These are phyloP conservation scores for Pseudogymnoascus sp. DNA, from an alignment of 2,329 filamentous ascomycete genomes.

Conservation along the genomic window DNA sequence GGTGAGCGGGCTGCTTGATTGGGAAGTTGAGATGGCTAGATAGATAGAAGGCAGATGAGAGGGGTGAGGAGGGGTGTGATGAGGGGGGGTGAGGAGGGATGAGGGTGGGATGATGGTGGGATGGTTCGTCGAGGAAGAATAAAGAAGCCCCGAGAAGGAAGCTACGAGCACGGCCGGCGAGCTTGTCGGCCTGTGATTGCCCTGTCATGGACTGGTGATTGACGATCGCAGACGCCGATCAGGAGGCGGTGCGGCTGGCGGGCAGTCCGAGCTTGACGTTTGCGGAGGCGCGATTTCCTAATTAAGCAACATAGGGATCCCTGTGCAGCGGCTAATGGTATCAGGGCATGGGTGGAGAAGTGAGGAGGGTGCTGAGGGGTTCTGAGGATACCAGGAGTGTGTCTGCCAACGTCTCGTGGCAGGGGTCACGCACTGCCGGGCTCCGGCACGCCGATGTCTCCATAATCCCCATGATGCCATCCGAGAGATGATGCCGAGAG, in stretches of 20 bases:
- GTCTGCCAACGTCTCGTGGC: neutral
- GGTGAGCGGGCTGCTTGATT: neutral
- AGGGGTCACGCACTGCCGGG: slow-evolving; percentile 1
- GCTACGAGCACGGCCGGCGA: neutral
- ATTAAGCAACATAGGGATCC: neutral
- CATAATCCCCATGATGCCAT: neutral
- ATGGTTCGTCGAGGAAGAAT: neutral
- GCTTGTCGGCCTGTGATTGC: neutral
- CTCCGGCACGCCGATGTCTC: neutral
- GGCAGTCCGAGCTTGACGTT: neutral
- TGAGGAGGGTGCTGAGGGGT: neutral
- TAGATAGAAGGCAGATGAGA: neutral
- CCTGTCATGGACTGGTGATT: neutral
- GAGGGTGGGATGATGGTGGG: neutral
- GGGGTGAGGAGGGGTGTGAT: neutral
- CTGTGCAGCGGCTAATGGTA: neutral
- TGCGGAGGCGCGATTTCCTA: neutral
- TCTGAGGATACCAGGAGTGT: neutral
- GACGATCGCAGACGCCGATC: neutral
- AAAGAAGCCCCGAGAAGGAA: neutral
- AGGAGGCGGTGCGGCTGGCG: neutral
- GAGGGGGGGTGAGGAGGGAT: neutral
- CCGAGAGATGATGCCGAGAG: neutral
- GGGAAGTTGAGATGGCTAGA: neutral
- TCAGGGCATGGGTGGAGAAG: neutral